A percentile compares a stretch with the other conserved stretches of the same genome.
phyloP scores from a whole-genome alignment of 371 early-diverging fungal species.

The Capillidium heterosporum region DNA sequence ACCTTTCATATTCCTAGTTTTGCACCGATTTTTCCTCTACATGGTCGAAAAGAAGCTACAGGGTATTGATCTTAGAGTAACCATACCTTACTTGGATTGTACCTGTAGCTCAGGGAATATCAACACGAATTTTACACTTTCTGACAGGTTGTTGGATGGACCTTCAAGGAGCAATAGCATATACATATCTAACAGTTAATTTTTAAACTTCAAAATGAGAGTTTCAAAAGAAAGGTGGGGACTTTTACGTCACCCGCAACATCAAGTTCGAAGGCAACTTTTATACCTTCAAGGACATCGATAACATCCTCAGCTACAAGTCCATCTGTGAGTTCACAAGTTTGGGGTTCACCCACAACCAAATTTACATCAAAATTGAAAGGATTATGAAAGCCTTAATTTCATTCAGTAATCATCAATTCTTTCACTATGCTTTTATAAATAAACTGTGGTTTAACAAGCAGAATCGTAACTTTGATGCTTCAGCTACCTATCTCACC shows the following conservation, averaged over 20 bases:
- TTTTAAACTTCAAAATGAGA: conserved; percentile 1
- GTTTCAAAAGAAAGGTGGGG: not conserved
- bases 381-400: conserved; percentile 19
- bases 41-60: conserved; percentile 14
- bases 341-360: conserved; percentile 22
- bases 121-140: conserved; percentile 6
- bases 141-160: conserved; percentile 7
- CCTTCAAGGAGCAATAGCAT: conserved; percentile 5
- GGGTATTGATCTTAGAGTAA: conserved; percentile 17
- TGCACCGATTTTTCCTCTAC: conserved; percentile 17
- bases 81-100: conserved; percentile 38
- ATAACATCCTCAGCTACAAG: not conserved
- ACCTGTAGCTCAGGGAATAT: conserved; percentile 8
- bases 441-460: conserved; percentile 6
- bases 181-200: conserved; percentile 10
- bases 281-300: not conserved
- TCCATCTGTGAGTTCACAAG: not conserved
- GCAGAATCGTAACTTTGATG: not conserved
- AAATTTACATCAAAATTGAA: conserved; percentile 22
- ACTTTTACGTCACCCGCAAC: not conserved
- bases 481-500: not conserved
- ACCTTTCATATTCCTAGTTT: conserved; percentile 17
- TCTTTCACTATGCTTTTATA: conserved; percentile 8
- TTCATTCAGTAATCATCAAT: conserved; percentile 7
- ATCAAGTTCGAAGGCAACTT: not conserved